Evolutionary conservation across 129 eudicot species (phyloP).

Genomic region (Kitagawia praeruptora): DNA sequence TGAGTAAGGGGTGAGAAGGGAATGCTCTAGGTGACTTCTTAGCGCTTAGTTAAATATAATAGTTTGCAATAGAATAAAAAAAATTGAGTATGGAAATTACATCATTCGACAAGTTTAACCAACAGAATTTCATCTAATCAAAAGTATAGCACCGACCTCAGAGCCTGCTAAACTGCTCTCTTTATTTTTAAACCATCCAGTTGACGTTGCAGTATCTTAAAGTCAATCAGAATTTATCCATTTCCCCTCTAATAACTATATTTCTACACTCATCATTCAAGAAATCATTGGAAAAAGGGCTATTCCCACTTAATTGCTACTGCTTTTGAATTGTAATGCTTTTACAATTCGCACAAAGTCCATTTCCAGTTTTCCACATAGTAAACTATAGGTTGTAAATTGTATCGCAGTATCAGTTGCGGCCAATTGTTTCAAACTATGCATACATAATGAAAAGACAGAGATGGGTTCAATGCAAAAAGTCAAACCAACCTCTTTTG

Average conservation of each 20-base stretch:
- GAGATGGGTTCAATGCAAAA: background rate
- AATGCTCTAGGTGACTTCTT: background rate
- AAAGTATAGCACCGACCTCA: background rate
- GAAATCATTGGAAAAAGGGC: background rate
- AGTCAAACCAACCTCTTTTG: constrained; percentile 66
- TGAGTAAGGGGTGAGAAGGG: background rate
- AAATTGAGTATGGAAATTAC: background rate
- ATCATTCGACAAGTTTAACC: background rate
- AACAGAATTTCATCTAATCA: background rate
- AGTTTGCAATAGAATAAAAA: background rate
- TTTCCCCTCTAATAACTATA: background rate
- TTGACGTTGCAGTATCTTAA: background rate
- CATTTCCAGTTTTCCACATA: background rate
- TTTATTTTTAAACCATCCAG: background rate
- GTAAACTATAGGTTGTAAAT: background rate
- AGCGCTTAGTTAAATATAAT: background rate
- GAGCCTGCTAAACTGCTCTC: background rate
- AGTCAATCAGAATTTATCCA: background rate
- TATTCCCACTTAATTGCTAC: background rate
- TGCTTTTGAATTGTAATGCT: background rate
- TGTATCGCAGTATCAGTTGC: background rate
- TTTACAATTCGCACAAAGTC: background rate
- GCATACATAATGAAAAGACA: background rate
- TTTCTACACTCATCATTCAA: background rate
- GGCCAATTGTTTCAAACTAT: background rate